These are phyloP conservation scores for Blastocystis sp. DNA, from an alignment of 352 stramenopile species.

Conservation along the genomic window DNA sequence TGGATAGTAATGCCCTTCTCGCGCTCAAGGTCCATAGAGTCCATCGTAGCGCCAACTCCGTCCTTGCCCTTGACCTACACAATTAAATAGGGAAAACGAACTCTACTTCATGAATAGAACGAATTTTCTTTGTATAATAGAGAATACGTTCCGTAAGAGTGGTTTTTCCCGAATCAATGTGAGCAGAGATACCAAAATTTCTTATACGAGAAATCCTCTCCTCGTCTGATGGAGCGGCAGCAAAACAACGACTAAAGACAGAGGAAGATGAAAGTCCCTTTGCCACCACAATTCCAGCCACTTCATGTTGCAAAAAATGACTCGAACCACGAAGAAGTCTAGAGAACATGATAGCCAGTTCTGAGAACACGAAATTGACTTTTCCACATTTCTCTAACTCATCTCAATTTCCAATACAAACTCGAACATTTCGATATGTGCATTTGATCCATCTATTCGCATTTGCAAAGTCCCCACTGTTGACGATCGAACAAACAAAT, in stretches of 20 bases:
- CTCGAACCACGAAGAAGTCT: not conserved
- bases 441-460: too few relatives aligned
- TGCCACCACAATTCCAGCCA: not conserved
- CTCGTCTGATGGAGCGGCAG: not conserved
- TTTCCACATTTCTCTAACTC: not conserved
- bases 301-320: not conserved
- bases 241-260: constrained; percentile 9
- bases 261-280: not conserved
- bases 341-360: constrained; percentile 27
- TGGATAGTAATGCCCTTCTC: constrained; percentile 99
- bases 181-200: constrained; percentile 91
- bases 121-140: constrained; percentile 97
- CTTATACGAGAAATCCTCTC: not conserved
- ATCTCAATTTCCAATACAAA: too few relatives aligned
- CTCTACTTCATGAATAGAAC: constrained; percentile 75
- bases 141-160: constrained; percentile 98
- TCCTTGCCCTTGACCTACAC: constrained; percentile 86
- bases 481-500: not conserved
- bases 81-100: not conserved
- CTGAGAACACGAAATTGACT: not conserved
- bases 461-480: too few relatives aligned
- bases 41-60: constrained; percentile 96
- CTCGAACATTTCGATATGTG: too few relatives aligned
- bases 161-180: constrained; percentile 96
- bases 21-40: constrained; percentile 97